A percentile compares a stretch with the other conserved stretches of the same genome.
Conservation (phyloP, 106 monocot species). For the Iris macrosiphon region DNA sequence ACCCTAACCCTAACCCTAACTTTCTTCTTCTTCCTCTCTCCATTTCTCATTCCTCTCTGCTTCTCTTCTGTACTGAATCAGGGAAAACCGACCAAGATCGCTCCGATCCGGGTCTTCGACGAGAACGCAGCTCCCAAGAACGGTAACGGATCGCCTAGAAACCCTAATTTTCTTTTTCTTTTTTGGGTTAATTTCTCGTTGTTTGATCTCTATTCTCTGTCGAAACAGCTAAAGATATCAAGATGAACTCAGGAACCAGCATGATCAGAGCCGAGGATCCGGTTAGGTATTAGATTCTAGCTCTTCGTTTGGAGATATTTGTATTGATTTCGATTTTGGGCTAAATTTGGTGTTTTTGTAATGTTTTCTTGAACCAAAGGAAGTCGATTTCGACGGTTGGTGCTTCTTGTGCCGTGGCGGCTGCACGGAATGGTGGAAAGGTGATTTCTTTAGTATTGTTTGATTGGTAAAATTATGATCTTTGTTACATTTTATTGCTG, state of each 20-base stretch:
- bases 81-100: constrained; percentile 6
- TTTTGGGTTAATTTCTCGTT: background rate
- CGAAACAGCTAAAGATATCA: constrained; percentile 1
- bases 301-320: background rate
- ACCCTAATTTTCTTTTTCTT: background rate
- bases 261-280: background rate
- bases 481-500: background rate
- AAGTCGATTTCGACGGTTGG: no score
- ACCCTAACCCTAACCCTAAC: background rate
- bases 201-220: background rate
- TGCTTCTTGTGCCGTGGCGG: background rate
- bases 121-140: constrained; percentile 10
- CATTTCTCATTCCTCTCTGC: background rate
- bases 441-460: constrained; percentile 1
- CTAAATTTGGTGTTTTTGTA: background rate
- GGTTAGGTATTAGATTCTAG: background rate
- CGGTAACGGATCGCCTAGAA: background rate
- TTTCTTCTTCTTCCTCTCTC: constrained; percentile 3
- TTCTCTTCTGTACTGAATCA: constrained; percentile 4
- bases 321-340: background rate
- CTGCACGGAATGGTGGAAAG: constrained; percentile 2
- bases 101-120: constrained; percentile 6
- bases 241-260: no score
- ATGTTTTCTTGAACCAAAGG: constrained; percentile 4
- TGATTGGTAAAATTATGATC: background rate